A percentile compares a stretch with the other conserved stretches of the same genome.
Conservation (phyloP, 2,329 filamentous ascomycete genomes). For the Epichloe uncinata region DNA sequence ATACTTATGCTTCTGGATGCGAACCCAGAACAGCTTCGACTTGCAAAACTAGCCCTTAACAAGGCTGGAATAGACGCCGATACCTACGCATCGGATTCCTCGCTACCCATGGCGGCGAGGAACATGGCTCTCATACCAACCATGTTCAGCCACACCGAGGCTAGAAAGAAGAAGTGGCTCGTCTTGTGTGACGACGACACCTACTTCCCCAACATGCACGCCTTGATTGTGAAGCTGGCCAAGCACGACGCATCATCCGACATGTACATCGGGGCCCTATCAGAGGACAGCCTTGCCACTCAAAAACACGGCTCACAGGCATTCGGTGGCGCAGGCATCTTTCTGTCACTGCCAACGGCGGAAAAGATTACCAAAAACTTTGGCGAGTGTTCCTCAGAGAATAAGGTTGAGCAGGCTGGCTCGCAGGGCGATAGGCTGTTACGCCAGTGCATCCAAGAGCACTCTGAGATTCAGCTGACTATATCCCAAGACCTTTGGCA, state of each 20-base stretch:
- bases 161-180: slow-evolving; percentile 39
- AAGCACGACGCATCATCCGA: slow-evolving; percentile 35
- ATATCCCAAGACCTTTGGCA: slow-evolving; percentile 44
- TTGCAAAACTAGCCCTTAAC: slow-evolving; percentile 28
- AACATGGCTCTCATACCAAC: slow-evolving; percentile 41
- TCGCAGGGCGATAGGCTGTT: slow-evolving; percentile 4
- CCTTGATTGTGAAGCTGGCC: slow-evolving; percentile 34
- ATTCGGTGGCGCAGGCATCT: slow-evolving; percentile 50
- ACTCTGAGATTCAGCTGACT: slow-evolving; percentile 42
- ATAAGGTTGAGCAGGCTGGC: background rate
- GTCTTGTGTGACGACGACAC: slow-evolving; percentile 52
- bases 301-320: slow-evolving; percentile 47
- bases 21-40: slow-evolving; percentile 34
- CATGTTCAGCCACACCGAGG: slow-evolving; percentile 36
- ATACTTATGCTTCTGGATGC: slow-evolving; percentile 40
- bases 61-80: slow-evolving; percentile 41
- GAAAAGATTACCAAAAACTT: slow-evolving; percentile 29
- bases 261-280: slow-evolving; percentile 47
- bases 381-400: slow-evolving; percentile 29
- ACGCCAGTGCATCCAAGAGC: slow-evolving; percentile 40
- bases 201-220: slow-evolving; percentile 46
- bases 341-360: slow-evolving; percentile 38
- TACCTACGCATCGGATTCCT: slow-evolving; percentile 35
- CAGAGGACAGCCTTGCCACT: slow-evolving; percentile 46
- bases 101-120: slow-evolving; percentile 37